Evolutionary conservation across 768 basidiomycete genomes (phyloP), one percentile per base, ranked within the genome.

Genomic region (Pholiota microspora): DNA sequence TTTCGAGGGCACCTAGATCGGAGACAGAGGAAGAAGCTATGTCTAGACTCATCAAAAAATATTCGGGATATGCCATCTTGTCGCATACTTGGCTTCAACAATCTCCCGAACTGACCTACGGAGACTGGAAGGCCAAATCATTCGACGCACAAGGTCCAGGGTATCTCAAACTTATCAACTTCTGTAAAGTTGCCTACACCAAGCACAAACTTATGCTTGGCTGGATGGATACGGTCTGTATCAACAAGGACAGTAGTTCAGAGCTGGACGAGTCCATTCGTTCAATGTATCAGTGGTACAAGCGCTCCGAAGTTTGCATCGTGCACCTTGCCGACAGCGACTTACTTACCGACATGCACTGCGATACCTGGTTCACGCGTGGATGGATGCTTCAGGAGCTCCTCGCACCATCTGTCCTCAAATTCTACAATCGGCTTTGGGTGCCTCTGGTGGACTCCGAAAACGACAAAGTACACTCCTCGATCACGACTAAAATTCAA

Each of bases 221-320:
- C 13, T 58, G 56, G 56, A 58, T 58, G 25, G 56, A 58, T 38
- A 58, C 56, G 9, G 53, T 53, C 8, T 58, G 56, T 16, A 58
- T 58, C 3, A 49, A 58, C 46, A 58, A 58, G 16, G 49, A 36
- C 4, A 58, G 56, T 36, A 58, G 56, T 25, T 35, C 52, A 1
- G 56, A 58, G 27, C 49, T 58, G 12, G 51, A 58, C n/a, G 56
- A 58, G 23, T 44, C 56, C 7, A 58, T 58, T n/a, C 46, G 52
- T 21, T 54, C 56, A 6, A 58, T 58, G 56, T 58, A 53, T 27
- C 32, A 45, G n/a, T 58, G 56, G 56, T 58, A 58, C 25, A 45
- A 36, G 15, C 24, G 35, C 10, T 29, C 56, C 1, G 21, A 34
- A 4, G 34, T 58, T 5, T 58, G 56, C 38, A 16, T 53, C 9